Evolutionary conservation across 2,329 filamentous ascomycete genomes (phyloP), one percentile per base, ranked within the genome.

Genomic region (Trichophyton mentagrophytes): DNA sequence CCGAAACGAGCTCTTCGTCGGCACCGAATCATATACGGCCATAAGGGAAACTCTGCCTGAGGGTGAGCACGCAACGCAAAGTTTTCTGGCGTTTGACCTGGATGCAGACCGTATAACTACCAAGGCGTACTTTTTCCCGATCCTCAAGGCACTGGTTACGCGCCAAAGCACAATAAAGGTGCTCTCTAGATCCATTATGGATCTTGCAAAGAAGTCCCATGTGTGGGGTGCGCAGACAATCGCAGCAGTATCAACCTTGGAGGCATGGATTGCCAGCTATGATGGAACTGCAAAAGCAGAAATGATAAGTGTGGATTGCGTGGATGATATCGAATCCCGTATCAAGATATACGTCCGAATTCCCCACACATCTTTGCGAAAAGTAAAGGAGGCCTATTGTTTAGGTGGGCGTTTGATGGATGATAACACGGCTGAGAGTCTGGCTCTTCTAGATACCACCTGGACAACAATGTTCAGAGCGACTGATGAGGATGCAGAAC

Each of bases 251-350:
- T 53, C 58, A 38, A 44, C 53, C 9, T 17, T 59, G 36, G 58
- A 59, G 25, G 58, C 58, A 7, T 59, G 58, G 58, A n/a, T 59
- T 17, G 58, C 58, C 8, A 59, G 58, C 25, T 59, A 17, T 53
- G n/a, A 30, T 15, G 58, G 58, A 47, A 8, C 22, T 30, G 58
- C 58, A 11, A 58, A 44, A 17, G 38, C 44, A 8, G 56, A 58
- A n/a, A 40, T 58, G 38, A 15, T 58, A n/a, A 58, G 56, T 20
- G 30, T 44, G 15, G 56, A 58, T 42, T 58, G 56, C 13, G 56
- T 58, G 20, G 36, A 42, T 36, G 56, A 58, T 38, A 8, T 11
- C 3, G 27, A 58, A 38, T 58, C 56, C 2, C 38, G 56, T 25
- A 40, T 58, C 30, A 58, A 58, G n/a, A 58, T 58, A 30, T 58